phyloP scores from a whole-genome alignment of 2,329 filamentous ascomycete genomes.

The Pestalotiopsis sp. region DNA sequence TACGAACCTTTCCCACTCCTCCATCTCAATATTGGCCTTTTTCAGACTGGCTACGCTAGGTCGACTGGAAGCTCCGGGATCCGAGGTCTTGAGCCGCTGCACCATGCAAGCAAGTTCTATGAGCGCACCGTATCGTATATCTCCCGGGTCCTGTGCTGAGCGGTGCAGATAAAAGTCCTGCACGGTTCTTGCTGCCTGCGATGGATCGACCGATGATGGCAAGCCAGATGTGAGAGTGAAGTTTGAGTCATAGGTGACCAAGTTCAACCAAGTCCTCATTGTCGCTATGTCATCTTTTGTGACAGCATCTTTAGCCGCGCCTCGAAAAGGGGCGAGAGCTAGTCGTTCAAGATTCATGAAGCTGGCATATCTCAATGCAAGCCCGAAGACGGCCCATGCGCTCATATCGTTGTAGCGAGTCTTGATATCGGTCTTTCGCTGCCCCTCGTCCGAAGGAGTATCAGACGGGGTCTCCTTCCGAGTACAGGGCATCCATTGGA shows the following conservation, averaged over 20 bases:
- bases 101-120: conserved; percentile 8
- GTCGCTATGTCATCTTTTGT: not conserved
- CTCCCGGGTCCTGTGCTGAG: not conserved
- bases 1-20: conserved; percentile 8
- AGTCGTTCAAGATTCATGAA: conserved; percentile 5
- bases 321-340: conserved; percentile 3
- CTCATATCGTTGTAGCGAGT: conserved; percentile 12
- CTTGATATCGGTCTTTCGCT: not conserved
- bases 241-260: conserved; percentile 4
- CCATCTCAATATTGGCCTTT: conserved; percentile 9
- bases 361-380: conserved; percentile 4
- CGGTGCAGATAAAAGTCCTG: not conserved
- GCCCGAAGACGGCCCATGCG: conserved; percentile 7
- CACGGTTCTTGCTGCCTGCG: not conserved
- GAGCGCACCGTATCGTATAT: conserved; percentile 1
- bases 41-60: conserved; percentile 5
- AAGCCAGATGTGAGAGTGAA: conserved; percentile 6
- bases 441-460: not conserved
- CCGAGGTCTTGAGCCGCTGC: not conserved
- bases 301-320: not conserved
- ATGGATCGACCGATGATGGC: not conserved
- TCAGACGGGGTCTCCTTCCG: not conserved
- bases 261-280: conserved; percentile 10
- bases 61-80: not conserved
- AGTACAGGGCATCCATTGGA: conserved; percentile 12